A percentile compares a stretch with the other conserved stretches of the same genome.
phyloP scores from a whole-genome alignment of 2,329 filamentous ascomycete genomes.

The Penicillium crustosum region DNA sequence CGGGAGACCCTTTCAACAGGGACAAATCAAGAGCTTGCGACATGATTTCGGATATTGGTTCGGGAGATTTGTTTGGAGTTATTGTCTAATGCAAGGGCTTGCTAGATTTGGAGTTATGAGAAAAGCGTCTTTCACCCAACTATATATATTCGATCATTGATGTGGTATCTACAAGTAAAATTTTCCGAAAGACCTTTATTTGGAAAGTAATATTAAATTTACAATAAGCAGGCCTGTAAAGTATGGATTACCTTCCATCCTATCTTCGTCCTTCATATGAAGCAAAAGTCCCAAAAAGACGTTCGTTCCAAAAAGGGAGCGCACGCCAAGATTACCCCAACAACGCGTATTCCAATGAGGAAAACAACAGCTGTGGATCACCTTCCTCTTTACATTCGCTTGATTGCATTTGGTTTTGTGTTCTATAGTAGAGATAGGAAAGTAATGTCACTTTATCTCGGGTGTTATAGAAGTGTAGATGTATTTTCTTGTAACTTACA shows the following conservation, averaged over 20 bases:
- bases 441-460: neutral
- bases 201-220: constrained; percentile 1
- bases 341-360: neutral
- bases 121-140: neutral
- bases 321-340: constrained; percentile 1
- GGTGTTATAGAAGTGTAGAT: neutral
- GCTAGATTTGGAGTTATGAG: neutral
- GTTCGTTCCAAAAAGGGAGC: neutral
- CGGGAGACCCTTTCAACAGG: constrained; percentile 16
- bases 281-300: neutral
- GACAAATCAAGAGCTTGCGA: constrained; percentile 17
- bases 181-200: neutral
- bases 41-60: neutral
- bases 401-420: neutral
- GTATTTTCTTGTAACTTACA: neutral
- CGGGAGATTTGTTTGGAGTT: no score
- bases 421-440: neutral
- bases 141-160: neutral
- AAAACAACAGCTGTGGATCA: neutral
- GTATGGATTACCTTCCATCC: constrained; percentile 1
- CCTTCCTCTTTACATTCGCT: neutral
- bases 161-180: no score
- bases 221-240: no score
- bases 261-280: neutral
- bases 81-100: neutral